phyloP scores from a whole-genome alignment of 2,329 filamentous ascomycete genomes.

The Penicillium sp. region DNA sequence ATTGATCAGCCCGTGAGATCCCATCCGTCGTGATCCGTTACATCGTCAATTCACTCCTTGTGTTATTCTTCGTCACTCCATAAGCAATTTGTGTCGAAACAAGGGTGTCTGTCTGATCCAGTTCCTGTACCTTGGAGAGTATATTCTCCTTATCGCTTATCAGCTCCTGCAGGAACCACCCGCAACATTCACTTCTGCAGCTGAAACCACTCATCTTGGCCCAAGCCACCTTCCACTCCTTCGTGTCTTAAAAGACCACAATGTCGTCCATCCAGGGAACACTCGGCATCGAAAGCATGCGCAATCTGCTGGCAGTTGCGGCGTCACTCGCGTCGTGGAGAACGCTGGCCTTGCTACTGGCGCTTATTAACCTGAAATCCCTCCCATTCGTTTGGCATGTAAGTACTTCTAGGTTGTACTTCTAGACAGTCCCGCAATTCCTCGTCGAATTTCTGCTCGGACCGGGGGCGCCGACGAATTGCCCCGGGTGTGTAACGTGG shows the following conservation, averaged over 20 bases:
- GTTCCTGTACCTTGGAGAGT: background rate
- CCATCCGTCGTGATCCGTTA: background rate
- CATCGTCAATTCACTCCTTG: background rate
- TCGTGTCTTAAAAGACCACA: background rate
- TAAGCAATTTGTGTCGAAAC: background rate
- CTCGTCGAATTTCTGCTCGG: background rate
- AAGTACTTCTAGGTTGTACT: slow-evolving; percentile 17
- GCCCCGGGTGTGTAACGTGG: background rate
- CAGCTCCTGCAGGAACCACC: background rate
- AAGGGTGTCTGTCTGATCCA: background rate
- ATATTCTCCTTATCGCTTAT: slow-evolving; percentile 9
- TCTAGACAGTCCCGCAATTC: background rate
- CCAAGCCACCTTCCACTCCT: background rate
- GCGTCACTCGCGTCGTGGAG: slow-evolving; percentile 34
- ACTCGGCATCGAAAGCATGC: slow-evolving; percentile 23
- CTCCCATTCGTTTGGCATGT: slow-evolving; percentile 43
- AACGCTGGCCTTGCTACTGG: slow-evolving; percentile 36
- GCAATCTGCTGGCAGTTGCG: slow-evolving; percentile 20
- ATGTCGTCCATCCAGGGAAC: slow-evolving; percentile 13
- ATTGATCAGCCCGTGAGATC: slow-evolving; percentile 4
- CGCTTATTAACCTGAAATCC: slow-evolving; percentile 38
- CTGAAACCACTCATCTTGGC: background rate
- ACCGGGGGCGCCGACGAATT: background rate
- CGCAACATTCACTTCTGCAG: background rate
- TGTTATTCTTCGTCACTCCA: background rate